Evolutionary conservation across 2,329 filamentous ascomycete genomes (phyloP).

Genomic region (Stemphylium lycopersici): DNA sequence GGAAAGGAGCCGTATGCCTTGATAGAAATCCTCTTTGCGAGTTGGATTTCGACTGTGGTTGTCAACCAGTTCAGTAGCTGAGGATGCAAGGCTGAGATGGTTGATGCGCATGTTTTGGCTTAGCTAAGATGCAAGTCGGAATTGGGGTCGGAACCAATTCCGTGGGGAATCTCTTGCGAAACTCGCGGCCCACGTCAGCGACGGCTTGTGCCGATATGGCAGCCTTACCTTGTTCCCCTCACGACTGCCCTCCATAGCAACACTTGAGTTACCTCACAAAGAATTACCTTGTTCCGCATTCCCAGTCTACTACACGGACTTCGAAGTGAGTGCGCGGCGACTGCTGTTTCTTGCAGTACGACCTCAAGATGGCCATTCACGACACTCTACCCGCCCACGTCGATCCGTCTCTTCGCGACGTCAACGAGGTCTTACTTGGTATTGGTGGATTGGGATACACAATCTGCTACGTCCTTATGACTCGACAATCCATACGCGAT

Average conservation of each 20-base stretch:
- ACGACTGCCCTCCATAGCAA: too few relatives aligned
- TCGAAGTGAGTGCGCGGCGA: too few relatives aligned
- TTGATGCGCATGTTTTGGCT: neutral
- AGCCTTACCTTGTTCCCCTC: too few relatives aligned
- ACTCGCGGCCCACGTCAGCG: too few relatives aligned
- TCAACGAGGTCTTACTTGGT: conserved; percentile 21
- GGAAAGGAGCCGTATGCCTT: too few relatives aligned
- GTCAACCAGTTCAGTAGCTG: neutral
- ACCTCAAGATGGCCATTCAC: conserved; percentile 1
- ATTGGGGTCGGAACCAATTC: neutral
- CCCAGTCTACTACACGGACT: too few relatives aligned
- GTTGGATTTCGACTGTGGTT: neutral
- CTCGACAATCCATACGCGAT: conserved; percentile 54
- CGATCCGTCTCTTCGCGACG: conserved; percentile 14
- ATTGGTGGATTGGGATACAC: conserved; percentile 26
- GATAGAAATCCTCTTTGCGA: too few relatives aligned
- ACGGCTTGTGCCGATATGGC: too few relatives aligned
- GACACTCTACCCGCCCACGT: conserved; percentile 25
- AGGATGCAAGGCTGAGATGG: neutral
- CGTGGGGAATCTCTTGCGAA: neutral
- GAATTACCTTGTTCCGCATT: too few relatives aligned
- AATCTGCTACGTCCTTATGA: conserved; percentile 55
- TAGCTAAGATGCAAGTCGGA: neutral
- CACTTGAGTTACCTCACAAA: too few relatives aligned
- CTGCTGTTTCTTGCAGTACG: too few relatives aligned